A percentile compares a stretch with the other conserved stretches of the same genome.
Conservation (phyloP, 106 monocot species). For the Platanthera zijinensis region DNA sequence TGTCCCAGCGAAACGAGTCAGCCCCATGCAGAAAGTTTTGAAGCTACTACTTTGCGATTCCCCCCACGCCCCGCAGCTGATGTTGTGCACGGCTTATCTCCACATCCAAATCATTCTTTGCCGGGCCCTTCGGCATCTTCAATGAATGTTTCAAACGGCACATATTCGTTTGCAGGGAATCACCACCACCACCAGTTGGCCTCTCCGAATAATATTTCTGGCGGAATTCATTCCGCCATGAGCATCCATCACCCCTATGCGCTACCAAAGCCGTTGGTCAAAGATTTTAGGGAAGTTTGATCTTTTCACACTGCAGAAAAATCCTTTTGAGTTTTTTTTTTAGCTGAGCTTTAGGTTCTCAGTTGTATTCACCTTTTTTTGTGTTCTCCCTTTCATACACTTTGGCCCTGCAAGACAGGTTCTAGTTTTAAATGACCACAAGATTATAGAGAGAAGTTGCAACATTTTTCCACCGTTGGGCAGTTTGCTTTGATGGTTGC, state of each 20-base stretch:
- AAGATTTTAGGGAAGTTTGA: constrained; percentile 12
- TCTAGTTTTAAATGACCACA: background rate
- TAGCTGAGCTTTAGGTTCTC: background rate
- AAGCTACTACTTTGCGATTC: constrained; percentile 11
- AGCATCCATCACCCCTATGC: constrained; percentile 12
- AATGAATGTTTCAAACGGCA: constrained; percentile 3
- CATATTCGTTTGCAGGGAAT: constrained; percentile 4
- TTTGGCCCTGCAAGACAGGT: background rate
- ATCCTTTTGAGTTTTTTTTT: background rate
- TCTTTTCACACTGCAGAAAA: background rate
- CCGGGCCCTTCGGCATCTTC: constrained; percentile 8
- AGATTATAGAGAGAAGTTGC: background rate
- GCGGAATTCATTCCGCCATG: background rate
- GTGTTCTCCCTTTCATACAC: background rate
- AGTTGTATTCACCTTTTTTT: background rate
- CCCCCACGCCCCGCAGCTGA: constrained; percentile 30
- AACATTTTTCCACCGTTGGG: no score
- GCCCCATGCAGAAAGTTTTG: constrained; percentile 28
- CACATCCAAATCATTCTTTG: constrained; percentile 10
- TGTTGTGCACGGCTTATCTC: constrained; percentile 17
- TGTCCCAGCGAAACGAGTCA: constrained; percentile 19
- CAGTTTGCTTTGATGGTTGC: no score
- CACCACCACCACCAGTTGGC: background rate
- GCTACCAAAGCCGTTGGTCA: constrained; percentile 26
- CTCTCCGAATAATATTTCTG: background rate